Evolutionary conservation across 108 stramenopile species (phyloP).

Genomic region (Mediolabrus comicus): DNA sequence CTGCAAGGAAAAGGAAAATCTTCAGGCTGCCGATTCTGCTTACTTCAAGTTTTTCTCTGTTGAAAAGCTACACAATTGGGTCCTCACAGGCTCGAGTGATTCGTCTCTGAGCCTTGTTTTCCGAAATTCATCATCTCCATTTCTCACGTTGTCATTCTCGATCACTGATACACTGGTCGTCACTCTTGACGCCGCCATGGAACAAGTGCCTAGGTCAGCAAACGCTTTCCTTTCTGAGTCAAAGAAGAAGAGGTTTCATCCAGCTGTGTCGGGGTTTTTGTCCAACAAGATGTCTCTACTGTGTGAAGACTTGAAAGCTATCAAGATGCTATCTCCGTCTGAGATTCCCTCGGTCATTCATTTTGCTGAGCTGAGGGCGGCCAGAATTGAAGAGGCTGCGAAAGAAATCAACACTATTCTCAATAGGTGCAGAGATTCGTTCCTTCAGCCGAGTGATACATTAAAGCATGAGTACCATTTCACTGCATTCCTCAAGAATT

Average conservation of each 20-base stretch:
- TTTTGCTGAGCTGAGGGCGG: constrained; percentile 26
- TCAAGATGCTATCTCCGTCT: constrained; percentile 3
- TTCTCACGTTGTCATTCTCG: constrained; percentile 34
- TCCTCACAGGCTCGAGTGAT: constrained; percentile 28
- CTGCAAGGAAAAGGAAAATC: not conserved
- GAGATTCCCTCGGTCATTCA: constrained; percentile 30
- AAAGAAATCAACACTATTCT: constrained; percentile 30
- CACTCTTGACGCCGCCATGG: constrained; percentile 9
- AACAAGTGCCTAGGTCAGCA: constrained; percentile 18
- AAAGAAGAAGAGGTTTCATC: constrained; percentile 26
- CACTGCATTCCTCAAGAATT: constrained; percentile 46
- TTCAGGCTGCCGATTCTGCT: constrained; percentile 30
- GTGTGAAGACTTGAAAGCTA: constrained; percentile 29
- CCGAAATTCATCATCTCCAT: constrained; percentile 22
- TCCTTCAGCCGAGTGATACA: constrained; percentile 36
- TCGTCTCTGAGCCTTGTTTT: constrained; percentile 30
- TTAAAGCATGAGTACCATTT: constrained; percentile 32
- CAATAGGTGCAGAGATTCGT: constrained; percentile 26
- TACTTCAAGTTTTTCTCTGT: constrained; percentile 50
- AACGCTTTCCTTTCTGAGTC: constrained; percentile 17
- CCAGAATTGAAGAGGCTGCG: constrained; percentile 32
- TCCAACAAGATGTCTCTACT: constrained; percentile 24
- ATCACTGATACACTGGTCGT: constrained; percentile 15
- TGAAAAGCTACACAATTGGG: constrained; percentile 55
- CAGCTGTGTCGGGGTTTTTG: constrained; percentile 36